Evolutionary conservation across 257 asterid species (phyloP), one percentile per base, ranked within the genome.

Genomic region (Forsythia suspensa): DNA sequence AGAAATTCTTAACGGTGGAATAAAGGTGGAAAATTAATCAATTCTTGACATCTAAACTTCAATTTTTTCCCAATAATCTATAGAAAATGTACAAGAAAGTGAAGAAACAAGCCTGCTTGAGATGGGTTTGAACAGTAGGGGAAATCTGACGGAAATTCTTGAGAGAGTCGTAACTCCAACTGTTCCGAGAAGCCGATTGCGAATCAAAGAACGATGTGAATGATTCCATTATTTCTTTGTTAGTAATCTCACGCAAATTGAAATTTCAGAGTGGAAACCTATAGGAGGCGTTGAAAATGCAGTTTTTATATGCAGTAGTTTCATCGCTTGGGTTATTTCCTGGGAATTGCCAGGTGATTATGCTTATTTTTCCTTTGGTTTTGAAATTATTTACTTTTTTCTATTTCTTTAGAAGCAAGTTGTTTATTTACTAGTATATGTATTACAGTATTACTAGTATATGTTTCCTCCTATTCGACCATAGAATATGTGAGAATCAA

Each of bases 61-160:
- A 66, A 40, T 73, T n/a, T 61, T 3, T 36, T 34, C 21, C 9
- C 11, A 55, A 67, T 8, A 61, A 51, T 67, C 9, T 39, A 6
- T 18, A 24, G 55, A 34, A 1, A 29, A 3, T 6, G 29, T 55
- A 4, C 29, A 1, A 71, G 16, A 15, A 48, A 36, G 38, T 71
- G 43, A 67, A 1, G 5, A 5, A 40, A 36, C 3, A 1, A 46
- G 89, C 98, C 98, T 90, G 91, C 71, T 92, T 92, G 79, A 96
- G 99, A 88, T 96, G 98, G 59, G 83, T 82, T 71, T 96, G 98
- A 79, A 96, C 99, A 67, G 71, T 78, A 11, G 97, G 97, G n/a
- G 98, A 94, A 75, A 96, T 96, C 88, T 94, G 96, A 10, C 93
- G 91, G 88, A 96, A 85, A 86, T 92, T 96, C 85, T 94, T 94